Percentiles rank a stretch among this genome's conserved stretches.
These are phyloP conservation scores for Trametes meyenii DNA, from an alignment of 768 basidiomycete species.

Conservation along the genomic window DNA sequence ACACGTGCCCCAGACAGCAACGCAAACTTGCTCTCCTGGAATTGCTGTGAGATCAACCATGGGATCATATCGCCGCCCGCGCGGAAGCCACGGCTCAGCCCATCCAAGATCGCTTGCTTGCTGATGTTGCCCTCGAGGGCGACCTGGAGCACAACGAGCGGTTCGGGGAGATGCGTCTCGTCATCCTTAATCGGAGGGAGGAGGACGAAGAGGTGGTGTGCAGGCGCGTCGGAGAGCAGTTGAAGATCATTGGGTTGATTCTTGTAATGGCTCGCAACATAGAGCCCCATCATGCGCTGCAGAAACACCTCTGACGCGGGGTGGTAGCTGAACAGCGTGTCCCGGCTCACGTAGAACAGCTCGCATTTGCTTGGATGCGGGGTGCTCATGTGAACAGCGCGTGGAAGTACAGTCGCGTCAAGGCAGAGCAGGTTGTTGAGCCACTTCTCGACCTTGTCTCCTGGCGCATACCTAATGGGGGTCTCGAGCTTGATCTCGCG, in stretches of 20 bases:
- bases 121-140: conserved; percentile 94
- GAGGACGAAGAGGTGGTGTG: conserved; percentile 94
- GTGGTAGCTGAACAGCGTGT: conserved; percentile 96
- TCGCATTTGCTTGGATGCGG: conserved; percentile 95
- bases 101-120: conserved; percentile 82
- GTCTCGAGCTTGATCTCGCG: conserved; percentile 94
- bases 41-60: conserved; percentile 93
- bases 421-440: conserved; percentile 88
- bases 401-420: conserved; percentile 71
- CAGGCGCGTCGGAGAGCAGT: conserved; percentile 94
- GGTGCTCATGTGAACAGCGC: conserved; percentile 68
- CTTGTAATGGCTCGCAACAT: conserved; percentile 98
- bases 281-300: conserved; percentile 97
- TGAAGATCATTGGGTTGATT: conserved; percentile 99
- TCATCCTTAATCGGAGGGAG: conserved; percentile 91
- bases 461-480: conserved; percentile 88
- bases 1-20: conserved; percentile 87
- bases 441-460: conserved; percentile 94
- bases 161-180: conserved; percentile 89
- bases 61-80: conserved; percentile 98
- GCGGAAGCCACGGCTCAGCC: conserved; percentile 78
- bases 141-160: conserved; percentile 93
- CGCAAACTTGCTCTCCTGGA: conserved; percentile 94
- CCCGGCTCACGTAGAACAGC: conserved; percentile 92
- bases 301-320: conserved; percentile 97